phyloP scores from a whole-genome alignment of 2,329 filamentous ascomycete genomes.

The Fusarium hostae region DNA sequence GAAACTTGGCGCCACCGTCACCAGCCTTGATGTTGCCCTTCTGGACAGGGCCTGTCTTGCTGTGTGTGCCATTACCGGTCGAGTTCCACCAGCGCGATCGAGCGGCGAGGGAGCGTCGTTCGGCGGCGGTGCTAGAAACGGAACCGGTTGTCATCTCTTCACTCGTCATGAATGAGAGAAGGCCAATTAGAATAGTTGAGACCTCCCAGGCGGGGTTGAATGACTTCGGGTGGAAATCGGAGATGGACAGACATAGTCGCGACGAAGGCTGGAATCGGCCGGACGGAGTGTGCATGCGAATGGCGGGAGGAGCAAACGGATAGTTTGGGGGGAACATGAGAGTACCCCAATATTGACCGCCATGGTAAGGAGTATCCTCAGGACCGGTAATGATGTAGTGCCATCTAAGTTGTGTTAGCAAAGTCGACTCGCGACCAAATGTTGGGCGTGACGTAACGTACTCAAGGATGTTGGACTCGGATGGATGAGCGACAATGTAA shows the following conservation, averaged over 20 bases:
- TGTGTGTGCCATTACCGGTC: slow-evolving; percentile 83
- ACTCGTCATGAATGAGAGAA: slow-evolving; percentile 97
- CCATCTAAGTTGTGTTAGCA: slow-evolving; percentile 67
- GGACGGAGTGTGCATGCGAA: slow-evolving; percentile 98
- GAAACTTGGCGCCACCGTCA: slow-evolving; percentile 92
- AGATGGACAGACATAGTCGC: slow-evolving; percentile 93
- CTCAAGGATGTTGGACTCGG: slow-evolving; percentile 92
- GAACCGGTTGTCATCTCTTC: slow-evolving; percentile 99
- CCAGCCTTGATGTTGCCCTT: slow-evolving; percentile 90
- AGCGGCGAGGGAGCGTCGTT: slow-evolving; percentile 81
- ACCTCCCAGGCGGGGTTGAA: slow-evolving; percentile 99
- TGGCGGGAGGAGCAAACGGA: slow-evolving; percentile 95
- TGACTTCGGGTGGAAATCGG: slow-evolving; percentile 96
- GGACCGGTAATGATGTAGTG: slow-evolving; percentile 96
- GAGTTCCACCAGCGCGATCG: slow-evolving; percentile 96
- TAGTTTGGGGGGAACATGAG: slow-evolving; percentile 96
- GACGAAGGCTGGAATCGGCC: slow-evolving; percentile 95
- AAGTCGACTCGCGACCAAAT: not conserved
- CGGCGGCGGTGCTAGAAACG: slow-evolving; percentile 78
- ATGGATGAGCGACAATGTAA: slow-evolving; percentile 89
- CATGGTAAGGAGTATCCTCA: slow-evolving; percentile 91
- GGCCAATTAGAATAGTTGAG: slow-evolving; percentile 91
- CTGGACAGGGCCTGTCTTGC: slow-evolving; percentile 61
- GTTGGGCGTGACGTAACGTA: slow-evolving; percentile 53
- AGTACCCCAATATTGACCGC: slow-evolving; percentile 98